These are phyloP conservation scores for Tulasnella sp. DNA, from an alignment of 768 basidiomycete species.

Conservation along the genomic window DNA sequence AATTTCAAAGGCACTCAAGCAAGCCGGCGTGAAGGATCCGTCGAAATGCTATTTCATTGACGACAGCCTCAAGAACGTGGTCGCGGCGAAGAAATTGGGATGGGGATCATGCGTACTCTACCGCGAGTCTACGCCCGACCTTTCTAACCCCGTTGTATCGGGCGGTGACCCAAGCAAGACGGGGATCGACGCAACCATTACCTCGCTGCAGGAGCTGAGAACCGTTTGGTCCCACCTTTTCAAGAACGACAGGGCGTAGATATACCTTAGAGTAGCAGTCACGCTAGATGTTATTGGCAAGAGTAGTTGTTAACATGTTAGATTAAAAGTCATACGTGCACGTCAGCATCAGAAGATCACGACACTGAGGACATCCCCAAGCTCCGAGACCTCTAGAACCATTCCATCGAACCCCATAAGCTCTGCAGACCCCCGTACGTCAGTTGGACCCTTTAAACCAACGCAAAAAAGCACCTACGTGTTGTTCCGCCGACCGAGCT, in stretches of 20 bases:
- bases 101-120: conserved; percentile 78
- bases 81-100: conserved; percentile 57
- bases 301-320: neutral
- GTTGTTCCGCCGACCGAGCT: conserved; percentile 41
- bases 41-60: conserved; percentile 75
- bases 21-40: conserved; percentile 58
- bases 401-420: conserved; percentile 77
- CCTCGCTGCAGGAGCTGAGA: conserved; percentile 61
- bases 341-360: conserved; percentile 35
- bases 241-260: conserved; percentile 26
- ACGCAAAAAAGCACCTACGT: conserved; percentile 47
- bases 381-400: conserved; percentile 71
- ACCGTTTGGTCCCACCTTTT: conserved; percentile 74
- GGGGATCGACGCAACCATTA: conserved; percentile 52
- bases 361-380: conserved; percentile 71
- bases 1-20: conserved; percentile 56
- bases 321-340: neutral
- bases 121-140: conserved; percentile 39
- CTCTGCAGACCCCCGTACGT: conserved; percentile 37
- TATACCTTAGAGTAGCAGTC: neutral
- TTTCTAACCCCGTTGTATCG: conserved; percentile 33
- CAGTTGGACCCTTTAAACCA: conserved; percentile 10
- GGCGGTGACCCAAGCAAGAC: conserved; percentile 38
- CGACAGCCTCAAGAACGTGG: conserved; percentile 66
- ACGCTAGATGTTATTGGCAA: neutral